Base-by-base conservation (phyloP, 2,329 filamentous ascomycete species). In the Claviceps pusilla region DNA sequence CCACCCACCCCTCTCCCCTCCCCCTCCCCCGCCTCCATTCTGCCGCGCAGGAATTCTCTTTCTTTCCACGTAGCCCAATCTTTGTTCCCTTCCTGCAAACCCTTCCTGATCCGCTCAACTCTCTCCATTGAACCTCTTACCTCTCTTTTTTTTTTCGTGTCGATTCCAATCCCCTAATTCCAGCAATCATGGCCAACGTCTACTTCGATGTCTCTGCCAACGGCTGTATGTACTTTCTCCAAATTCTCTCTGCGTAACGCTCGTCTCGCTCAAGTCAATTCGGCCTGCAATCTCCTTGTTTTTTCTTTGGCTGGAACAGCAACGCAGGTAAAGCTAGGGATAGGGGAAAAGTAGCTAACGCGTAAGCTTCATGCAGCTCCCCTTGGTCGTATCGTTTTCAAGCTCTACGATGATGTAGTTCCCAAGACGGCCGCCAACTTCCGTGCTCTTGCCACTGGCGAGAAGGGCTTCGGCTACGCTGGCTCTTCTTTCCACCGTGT, bases 341-440 rank as follows among this genome's bases (percentile, higher is more conserved):
- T n/a, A 49, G n/a, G 33, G 43, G 4, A 2, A 16, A 12, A 29
- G 5, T 14, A 16, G 46, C 33, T 47, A 58, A 57, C 48, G 10
- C 29, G 12, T 3, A 50, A n/a, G 35, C 12, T 14, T 37, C 35
- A 10, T n/a, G 48, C 29, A 51, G 49, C 37, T 51, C 47, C 54
- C 33, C 54, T 58, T 41, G 89, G 86, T 66, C 85, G 86, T 69
- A 87, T 97, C 79, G 86, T 81, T 77, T 94, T 95, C 78, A 83
- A 84, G 66, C 88, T 97, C 70, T 95, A 77, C 78, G 79, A 91
- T 69, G 79, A 89, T 62, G 77, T 83, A 58, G 89, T 95, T 69
- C 91, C 91, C 72, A 93, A 86, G 83, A 96, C 91, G 55, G 77
- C 80, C 63, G 76, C 79, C 71, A 91, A 93, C 83, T 94, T 94